Evolutionary conservation across 805 yeast species (phyloP).

Genomic region (Wickerhamiella musiphila): DNA sequence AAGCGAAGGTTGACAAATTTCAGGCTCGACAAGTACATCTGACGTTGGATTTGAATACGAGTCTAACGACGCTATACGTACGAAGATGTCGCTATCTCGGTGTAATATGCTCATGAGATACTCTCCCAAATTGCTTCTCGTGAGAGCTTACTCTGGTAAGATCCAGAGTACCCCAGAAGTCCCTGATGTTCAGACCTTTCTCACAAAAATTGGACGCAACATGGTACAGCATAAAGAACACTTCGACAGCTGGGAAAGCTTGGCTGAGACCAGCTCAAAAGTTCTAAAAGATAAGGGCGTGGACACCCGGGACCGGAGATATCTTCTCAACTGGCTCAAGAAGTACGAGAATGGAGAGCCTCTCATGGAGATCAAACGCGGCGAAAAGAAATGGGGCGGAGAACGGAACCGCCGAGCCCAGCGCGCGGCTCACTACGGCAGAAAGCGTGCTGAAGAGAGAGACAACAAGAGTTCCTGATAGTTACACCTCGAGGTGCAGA

Average conservation of each 20-base stretch:
- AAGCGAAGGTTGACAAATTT: too few species aligned
- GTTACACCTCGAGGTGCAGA: too few species aligned
- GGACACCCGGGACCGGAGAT: conserved; percentile 48
- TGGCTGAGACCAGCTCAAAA: conserved; percentile 38
- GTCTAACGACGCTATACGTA: too few species aligned
- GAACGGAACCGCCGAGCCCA: conserved; percentile 61
- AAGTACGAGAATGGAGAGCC: conserved; percentile 40
- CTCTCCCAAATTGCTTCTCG: too few species aligned
- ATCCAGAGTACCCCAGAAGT: conserved; percentile 30
- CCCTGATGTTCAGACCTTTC: conserved; percentile 59
- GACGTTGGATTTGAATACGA: too few species aligned
- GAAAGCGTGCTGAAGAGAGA: conserved; percentile 18
- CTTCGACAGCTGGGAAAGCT: conserved; percentile 57
- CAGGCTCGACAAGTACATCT: too few species aligned
- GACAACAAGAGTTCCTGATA: conserved; percentile 2
- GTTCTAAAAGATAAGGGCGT: conserved; percentile 62
- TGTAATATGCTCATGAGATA: too few species aligned
- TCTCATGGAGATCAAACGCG: conserved; percentile 38
- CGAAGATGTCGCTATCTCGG: too few species aligned
- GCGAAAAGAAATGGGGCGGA: conserved; percentile 74
- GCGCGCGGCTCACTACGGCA: conserved; percentile 29
- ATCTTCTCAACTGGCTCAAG: conserved; percentile 54
- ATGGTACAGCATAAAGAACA: conserved; percentile 46
- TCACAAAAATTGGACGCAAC: conserved; percentile 64
- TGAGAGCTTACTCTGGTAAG: background rate